phyloP scores from a whole-genome alignment of 78 protist species.

The Dictyostelium purpureum region DNA sequence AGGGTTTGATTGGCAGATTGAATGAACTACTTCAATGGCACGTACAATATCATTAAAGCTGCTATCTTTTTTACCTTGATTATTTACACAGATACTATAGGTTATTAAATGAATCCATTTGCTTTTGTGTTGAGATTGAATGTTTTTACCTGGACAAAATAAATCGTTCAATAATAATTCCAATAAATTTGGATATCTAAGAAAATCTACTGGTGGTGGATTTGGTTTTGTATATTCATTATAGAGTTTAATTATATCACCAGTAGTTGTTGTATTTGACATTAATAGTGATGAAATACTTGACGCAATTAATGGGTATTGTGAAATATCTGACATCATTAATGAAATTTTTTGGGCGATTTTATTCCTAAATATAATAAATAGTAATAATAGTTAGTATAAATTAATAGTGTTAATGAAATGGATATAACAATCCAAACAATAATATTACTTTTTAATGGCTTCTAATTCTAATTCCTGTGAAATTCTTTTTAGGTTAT shows the following conservation, averaged over 20 bases:
- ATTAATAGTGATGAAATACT: conserved; percentile 23
- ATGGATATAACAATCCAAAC: too few relatives aligned
- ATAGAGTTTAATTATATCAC: conserved; percentile 70
- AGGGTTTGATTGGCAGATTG: conserved; percentile 55
- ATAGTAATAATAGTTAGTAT: neutral
- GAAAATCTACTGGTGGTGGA: conserved; percentile 58
- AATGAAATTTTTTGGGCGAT: conserved; percentile 37
- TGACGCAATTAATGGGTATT: conserved; percentile 41
- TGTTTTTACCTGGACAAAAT: conserved; percentile 46
- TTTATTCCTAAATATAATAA: conserved; percentile 10
- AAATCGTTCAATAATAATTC: conserved; percentile 46
- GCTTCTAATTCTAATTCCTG: conserved; percentile 74
- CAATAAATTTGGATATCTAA: conserved; percentile 49
- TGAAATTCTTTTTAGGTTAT: conserved; percentile 53
- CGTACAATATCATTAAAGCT: conserved; percentile 23
- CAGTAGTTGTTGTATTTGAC: conserved; percentile 56
- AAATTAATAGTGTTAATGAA: neutral
- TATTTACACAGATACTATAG: conserved; percentile 27
- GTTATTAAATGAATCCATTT: conserved; percentile 60
- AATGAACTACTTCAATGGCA: conserved; percentile 40
- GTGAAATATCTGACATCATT: conserved; percentile 56
- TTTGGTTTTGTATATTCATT: conserved; percentile 45
- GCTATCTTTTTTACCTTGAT: neutral
- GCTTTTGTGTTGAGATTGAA: conserved; percentile 11
- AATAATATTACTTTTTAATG: conserved; percentile 30